phyloP scores from a whole-genome alignment of 2,329 filamentous ascomycete genomes.

The Claviceps digitariae region DNA sequence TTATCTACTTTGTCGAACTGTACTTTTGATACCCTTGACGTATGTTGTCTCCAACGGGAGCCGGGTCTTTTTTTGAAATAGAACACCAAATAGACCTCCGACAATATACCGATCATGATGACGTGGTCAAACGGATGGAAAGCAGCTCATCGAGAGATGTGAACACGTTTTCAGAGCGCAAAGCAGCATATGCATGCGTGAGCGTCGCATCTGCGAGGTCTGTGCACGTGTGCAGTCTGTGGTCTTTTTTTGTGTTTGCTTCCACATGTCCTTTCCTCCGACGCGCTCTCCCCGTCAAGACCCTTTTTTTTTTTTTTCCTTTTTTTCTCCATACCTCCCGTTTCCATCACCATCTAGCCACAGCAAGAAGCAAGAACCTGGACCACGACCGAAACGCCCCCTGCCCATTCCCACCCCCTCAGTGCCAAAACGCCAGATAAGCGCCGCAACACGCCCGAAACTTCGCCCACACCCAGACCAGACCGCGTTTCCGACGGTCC shows the following conservation, averaged over 20 bases:
- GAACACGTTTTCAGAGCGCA: slow-evolving; percentile 1
- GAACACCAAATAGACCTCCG: background rate
- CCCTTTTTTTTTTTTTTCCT: too few species aligned
- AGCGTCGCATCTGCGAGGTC: background rate
- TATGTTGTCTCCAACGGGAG: slow-evolving; percentile 1
- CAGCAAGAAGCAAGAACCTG: too few species aligned
- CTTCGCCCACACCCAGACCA: too few species aligned
- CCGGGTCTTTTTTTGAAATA: background rate
- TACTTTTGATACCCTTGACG: slow-evolving; percentile 15
- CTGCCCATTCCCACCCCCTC: too few species aligned
- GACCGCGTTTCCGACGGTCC: too few species aligned
- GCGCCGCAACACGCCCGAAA: too few species aligned
- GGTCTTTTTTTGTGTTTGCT: background rate
- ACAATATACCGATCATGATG: background rate
- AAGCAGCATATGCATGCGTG: background rate
- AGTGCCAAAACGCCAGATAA: too few species aligned
- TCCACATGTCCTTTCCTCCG: too few species aligned
- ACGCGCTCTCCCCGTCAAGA: too few species aligned
- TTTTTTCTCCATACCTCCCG: too few species aligned
- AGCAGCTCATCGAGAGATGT: background rate
- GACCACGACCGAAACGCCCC: too few species aligned
- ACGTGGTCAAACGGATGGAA: background rate
- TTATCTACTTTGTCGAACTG: background rate
- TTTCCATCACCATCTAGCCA: too few species aligned
- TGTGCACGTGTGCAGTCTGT: background rate